Percentiles rank a stretch among this genome's conserved stretches.
phyloP scores from a whole-genome alignment of 164 flowering plant species.

The Vitis rotundifolia region DNA sequence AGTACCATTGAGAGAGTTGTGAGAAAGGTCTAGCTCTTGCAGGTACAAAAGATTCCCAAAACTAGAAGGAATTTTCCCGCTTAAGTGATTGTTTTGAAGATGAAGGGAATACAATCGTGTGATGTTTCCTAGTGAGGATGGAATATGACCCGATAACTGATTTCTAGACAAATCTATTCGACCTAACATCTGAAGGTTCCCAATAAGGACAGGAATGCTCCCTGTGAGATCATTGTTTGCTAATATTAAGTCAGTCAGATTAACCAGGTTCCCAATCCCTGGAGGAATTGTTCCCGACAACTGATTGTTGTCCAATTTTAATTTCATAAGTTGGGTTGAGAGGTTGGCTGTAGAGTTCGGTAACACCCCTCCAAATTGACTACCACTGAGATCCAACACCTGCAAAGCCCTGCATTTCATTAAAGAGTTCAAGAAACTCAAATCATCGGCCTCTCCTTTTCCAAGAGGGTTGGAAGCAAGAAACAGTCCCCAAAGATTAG shows the following conservation, averaged over 20 bases:
- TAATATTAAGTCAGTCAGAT: conserved; percentile 10
- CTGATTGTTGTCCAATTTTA: conserved; percentile 16
- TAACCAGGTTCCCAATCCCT: conserved; percentile 16
- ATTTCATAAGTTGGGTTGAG: conserved; percentile 4
- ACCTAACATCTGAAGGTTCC: conserved; percentile 13
- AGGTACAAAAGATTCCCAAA: conserved; percentile 13
- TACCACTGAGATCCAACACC: conserved; percentile 6
- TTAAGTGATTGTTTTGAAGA: not conserved
- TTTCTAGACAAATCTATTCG: not conserved
- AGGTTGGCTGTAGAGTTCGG: conserved; percentile 25
- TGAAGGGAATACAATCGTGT: not conserved
- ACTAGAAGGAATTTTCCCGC: conserved; percentile 20
- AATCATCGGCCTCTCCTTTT: not conserved
- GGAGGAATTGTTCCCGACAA: conserved; percentile 27
- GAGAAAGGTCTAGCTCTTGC: conserved; percentile 4
- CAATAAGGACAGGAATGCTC: conserved; percentile 16
- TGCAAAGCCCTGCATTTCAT: conserved; percentile 16
- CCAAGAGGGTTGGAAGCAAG: not conserved
- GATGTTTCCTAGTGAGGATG: conserved; percentile 16
- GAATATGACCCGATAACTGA: conserved; percentile 13
- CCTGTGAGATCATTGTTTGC: conserved; percentile 6
- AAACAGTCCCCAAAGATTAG: not conserved
- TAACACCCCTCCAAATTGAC: conserved; percentile 19
- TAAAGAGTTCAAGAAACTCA: conserved; percentile 10
- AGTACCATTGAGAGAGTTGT: conserved; percentile 15